A percentile compares a stretch with the other conserved stretches of the same genome.
phyloP scores from a whole-genome alignment of 2,329 filamentous ascomycete genomes.

The Penicillium sp. region DNA sequence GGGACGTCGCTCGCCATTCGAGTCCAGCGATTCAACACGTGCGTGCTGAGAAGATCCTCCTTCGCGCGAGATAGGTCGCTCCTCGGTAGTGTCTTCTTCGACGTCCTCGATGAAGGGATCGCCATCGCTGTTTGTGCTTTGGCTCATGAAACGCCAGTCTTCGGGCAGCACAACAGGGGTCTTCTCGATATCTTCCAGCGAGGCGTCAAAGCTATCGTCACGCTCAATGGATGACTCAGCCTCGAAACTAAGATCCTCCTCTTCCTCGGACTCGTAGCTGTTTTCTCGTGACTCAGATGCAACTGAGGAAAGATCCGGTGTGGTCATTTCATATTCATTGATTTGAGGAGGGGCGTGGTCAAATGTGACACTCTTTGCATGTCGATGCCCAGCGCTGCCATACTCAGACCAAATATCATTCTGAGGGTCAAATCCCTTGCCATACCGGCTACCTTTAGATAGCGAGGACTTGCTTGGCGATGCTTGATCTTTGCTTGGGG shows the following conservation, averaged over 20 bases:
- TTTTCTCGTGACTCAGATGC: slow-evolving; percentile 88
- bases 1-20: slow-evolving; percentile 78
- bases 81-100: slow-evolving; percentile 64
- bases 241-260: slow-evolving; percentile 65
- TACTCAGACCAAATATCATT: slow-evolving; percentile 63
- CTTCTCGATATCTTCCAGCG: slow-evolving; percentile 92
- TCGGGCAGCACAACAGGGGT: slow-evolving; percentile 97
- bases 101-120: slow-evolving; percentile 66
- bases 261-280: slow-evolving; percentile 80
- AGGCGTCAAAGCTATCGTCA: slow-evolving; percentile 93
- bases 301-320: slow-evolving; percentile 89
- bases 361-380: slow-evolving; percentile 96
- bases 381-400: slow-evolving; percentile 67
- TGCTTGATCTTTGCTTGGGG: slow-evolving; percentile 66
- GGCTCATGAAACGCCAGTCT: slow-evolving; percentile 84
- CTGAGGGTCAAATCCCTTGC: slow-evolving; percentile 64
- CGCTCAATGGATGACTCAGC: slow-evolving; percentile 60
- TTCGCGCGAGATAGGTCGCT: slow-evolving; percentile 50
- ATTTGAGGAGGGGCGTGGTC: slow-evolving; percentile 89
- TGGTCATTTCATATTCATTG: slow-evolving; percentile 98
- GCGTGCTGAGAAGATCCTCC: slow-evolving; percentile 43
- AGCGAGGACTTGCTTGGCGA: slow-evolving; percentile 91
- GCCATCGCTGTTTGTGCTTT: slow-evolving; percentile 61
- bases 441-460: slow-evolving; percentile 61
- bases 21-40: slow-evolving; percentile 71